Base-by-base conservation (phyloP, 1,284 basidiomycete species). In the Naganishia albida region DNA sequence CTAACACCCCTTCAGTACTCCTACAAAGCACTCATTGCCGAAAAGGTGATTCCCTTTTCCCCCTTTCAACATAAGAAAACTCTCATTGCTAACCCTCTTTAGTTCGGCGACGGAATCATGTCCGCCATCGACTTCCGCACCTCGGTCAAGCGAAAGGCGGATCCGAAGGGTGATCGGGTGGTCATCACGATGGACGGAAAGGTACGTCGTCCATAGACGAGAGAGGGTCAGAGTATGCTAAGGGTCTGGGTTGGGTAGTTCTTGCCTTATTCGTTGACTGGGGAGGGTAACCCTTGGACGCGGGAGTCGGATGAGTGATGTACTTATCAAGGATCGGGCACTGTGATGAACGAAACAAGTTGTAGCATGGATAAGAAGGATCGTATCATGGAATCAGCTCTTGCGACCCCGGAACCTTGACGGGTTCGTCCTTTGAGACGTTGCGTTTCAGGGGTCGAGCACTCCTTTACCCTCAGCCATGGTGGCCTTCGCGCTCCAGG, bases 51-150 rank as follows among this genome's bases (percentile, higher is more conserved):
- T 34, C 6, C 40, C 16, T 18, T n/a, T n/a, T n/a, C n/a, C n/a
- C 16, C 51, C 49, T 62, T 38, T 40, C 54, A 52, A 28, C 44
- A 23, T 34, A 52, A 10, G 7, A 18, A 4, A 10, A 10, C 4
- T 34, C 34, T 10, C 34, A 34, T 4, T 10, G 18, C 26, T 20
- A 8, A 25, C 62, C 16, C 16, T 46, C 50, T 49, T 15, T 64
- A 90, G 88, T 93, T 92, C 70, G 91, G 91, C 3, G 91, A 93
- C 74, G 90, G 91, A 3, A 93, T 93, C 71, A 91, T 92, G 89
- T 89, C 87, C 20, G 90, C 93, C 83, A 93, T 93, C 67, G 89
- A 90, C 75, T 93, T 90, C 78, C 85, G 85, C 68, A 84, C 91
- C 48, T 83, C 82, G 34, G 82, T 93, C 46, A 83, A 86, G 66